These are phyloP conservation scores for Vaccinium myrtillus DNA, from an alignment of 148 eudicot genomes.

Conservation along the genomic window DNA sequence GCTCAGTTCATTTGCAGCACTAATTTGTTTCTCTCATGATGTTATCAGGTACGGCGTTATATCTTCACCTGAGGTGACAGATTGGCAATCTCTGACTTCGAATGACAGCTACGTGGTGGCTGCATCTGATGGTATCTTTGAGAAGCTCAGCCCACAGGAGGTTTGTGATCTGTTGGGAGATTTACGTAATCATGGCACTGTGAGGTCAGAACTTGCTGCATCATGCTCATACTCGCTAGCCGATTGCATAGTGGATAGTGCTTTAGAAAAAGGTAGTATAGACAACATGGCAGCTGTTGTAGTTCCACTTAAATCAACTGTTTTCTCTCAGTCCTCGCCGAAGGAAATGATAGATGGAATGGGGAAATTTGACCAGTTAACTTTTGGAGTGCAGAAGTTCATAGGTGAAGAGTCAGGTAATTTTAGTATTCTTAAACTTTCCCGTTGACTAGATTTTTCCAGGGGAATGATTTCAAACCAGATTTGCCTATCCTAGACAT, in stretches of 20 bases:
- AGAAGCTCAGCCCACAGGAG: constrained; percentile 71
- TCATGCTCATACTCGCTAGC: constrained; percentile 70
- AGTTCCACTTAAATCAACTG: constrained; percentile 59
- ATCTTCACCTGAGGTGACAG: constrained; percentile 91
- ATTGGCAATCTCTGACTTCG: constrained; percentile 77
- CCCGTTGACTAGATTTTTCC: not conserved
- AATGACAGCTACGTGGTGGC: constrained; percentile 87
- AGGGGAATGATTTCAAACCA: not conserved
- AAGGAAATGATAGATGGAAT: constrained; percentile 21
- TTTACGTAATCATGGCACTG: constrained; percentile 41
- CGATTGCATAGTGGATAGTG: constrained; percentile 71
- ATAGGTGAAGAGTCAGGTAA: constrained; percentile 40
- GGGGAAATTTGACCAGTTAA: constrained; percentile 21
- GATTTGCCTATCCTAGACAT: not conserved
- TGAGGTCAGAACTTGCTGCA: constrained; percentile 40
- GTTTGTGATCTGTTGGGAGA: constrained; percentile 90
- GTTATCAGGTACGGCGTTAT: constrained; percentile 79
- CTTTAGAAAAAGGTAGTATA: constrained; percentile 67
- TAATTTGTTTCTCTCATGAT: constrained; percentile 4
- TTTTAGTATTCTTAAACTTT: constrained; percentile 13
- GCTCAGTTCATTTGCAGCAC: too few relatives aligned
- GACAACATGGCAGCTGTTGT: constrained; percentile 90
- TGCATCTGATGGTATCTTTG: constrained; percentile 96
- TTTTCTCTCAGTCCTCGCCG: constrained; percentile 25
- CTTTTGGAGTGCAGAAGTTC: constrained; percentile 33